phyloP scores from a whole-genome alignment of 441 rosid genomes.

The Euphorbia corollata region DNA sequence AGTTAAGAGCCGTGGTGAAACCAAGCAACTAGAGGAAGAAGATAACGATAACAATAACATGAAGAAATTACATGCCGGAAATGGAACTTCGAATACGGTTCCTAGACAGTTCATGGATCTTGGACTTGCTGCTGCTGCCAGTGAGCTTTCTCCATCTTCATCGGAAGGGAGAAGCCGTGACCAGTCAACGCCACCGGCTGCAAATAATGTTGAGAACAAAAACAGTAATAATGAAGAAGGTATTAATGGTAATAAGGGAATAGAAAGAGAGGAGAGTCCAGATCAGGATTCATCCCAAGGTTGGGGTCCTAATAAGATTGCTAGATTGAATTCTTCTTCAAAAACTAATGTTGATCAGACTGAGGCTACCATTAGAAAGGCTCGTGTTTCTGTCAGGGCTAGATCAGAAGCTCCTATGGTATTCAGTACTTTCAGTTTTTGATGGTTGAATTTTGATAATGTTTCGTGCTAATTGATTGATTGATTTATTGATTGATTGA shows the following conservation, averaged over 20 bases:
- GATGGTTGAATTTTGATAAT: not conserved
- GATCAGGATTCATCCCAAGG: constrained; percentile 10
- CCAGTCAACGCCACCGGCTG: constrained; percentile 8
- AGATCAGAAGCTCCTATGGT: constrained; percentile 96
- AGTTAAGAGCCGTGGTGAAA: constrained; percentile 20
- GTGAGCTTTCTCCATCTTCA: constrained; percentile 41
- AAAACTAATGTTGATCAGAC: constrained; percentile 48
- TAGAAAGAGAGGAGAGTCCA: constrained; percentile 18
- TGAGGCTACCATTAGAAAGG: constrained; percentile 92
- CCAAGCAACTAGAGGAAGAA: constrained; percentile 17
- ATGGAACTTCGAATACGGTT: constrained; percentile 25
- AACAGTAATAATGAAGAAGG: constrained; percentile 4
- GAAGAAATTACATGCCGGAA: constrained; percentile 20
- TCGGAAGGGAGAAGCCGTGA: constrained; percentile 36
- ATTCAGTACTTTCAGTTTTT: not conserved
- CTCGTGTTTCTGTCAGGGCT: constrained; percentile 91
- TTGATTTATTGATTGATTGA: too few relatives aligned
- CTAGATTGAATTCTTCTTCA: constrained; percentile 27
- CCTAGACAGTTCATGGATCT: constrained; percentile 68
- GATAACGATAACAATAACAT: constrained; percentile 18
- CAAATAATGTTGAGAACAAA: constrained; percentile 20
- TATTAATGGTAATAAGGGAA: constrained; percentile 11
- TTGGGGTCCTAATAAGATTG: constrained; percentile 51
- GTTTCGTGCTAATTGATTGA: too few relatives aligned
- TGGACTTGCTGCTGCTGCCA: constrained; percentile 29